Evolutionary conservation across 1,284 basidiomycete genomes (phyloP).

Genomic region (Cryptococcus hybrid): DNA sequence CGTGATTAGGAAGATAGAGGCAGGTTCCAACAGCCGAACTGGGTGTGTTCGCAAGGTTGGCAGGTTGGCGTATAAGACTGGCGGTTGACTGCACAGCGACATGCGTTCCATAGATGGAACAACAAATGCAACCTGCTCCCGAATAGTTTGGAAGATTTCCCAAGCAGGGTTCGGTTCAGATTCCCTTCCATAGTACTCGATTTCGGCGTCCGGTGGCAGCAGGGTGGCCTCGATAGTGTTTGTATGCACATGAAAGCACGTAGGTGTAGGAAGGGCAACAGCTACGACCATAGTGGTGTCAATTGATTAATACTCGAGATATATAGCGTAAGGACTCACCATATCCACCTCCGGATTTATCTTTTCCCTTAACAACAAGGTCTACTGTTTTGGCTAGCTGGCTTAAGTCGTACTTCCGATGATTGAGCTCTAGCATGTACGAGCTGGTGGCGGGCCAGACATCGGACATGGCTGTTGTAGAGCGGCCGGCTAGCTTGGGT

Average conservation of each 20-base stretch:
- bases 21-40: not conserved
- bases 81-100: not conserved
- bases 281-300: not conserved
- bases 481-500: too few relatives aligned
- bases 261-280: not conserved
- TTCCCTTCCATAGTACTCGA: slow-evolving; percentile 2
- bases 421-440: too few relatives aligned
- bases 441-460: too few relatives aligned
- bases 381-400: too few relatives aligned
- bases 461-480: too few relatives aligned
- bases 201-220: slow-evolving; percentile 5
- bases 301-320: too few relatives aligned
- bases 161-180: slow-evolving; percentile 19
- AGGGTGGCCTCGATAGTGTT: slow-evolving; percentile 28
- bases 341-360: too few relatives aligned
- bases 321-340: too few relatives aligned
- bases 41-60: not conserved
- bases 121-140: slow-evolving; percentile 1
- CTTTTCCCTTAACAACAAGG: too few relatives aligned
- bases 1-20: slow-evolving; percentile 6
- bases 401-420: too few relatives aligned
- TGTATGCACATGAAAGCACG: slow-evolving; percentile 35
- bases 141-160: slow-evolving; percentile 4
- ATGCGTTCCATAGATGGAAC: slow-evolving; percentile 15
- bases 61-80: slow-evolving; percentile 4